Percentiles rank a stretch among this genome's conserved stretches.
These are phyloP conservation scores for Phyllostachys edulis DNA, from an alignment of 176 grass and related monocot species.

Conservation along the genomic window DNA sequence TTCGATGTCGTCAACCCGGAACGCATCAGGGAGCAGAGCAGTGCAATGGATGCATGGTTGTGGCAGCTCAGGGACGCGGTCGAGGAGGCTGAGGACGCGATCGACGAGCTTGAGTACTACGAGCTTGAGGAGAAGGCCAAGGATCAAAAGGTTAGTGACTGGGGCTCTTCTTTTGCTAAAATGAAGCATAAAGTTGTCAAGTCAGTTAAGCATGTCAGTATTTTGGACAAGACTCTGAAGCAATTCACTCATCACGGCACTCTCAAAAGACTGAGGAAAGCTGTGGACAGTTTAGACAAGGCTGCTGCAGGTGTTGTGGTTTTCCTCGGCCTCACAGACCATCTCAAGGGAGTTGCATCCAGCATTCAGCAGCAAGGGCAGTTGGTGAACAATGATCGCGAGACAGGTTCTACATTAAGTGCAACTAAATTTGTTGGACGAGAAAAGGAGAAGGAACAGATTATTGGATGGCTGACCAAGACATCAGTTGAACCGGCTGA, in stretches of 20 bases:
- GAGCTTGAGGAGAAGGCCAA: constrained; percentile 40
- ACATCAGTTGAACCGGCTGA: neutral
- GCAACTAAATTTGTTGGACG: constrained; percentile 33
- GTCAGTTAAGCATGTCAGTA: constrained; percentile 9
- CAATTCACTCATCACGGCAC: constrained; percentile 18
- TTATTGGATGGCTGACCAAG: constrained; percentile 31
- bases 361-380: neutral
- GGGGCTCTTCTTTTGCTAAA: constrained; percentile 29
- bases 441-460: neutral
- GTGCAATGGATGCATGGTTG: constrained; percentile 7
- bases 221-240: neutral
- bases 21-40: neutral
- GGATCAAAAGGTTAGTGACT: constrained; percentile 29
- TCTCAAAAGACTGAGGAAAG: constrained; percentile 32
- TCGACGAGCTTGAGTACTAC: constrained; percentile 46
- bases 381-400: neutral
- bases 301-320: neutral
- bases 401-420: constrained; percentile 31
- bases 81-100: constrained; percentile 35
- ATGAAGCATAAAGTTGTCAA: constrained; percentile 29
- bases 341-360: neutral
- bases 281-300: constrained; percentile 38
- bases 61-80: constrained; percentile 43
- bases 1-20: constrained; percentile 10
- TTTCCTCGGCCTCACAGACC: constrained; percentile 1